Base-by-base conservation (phyloP, 2,329 filamentous ascomycete genomes). In the Pestalotiopsis fici region DNA sequence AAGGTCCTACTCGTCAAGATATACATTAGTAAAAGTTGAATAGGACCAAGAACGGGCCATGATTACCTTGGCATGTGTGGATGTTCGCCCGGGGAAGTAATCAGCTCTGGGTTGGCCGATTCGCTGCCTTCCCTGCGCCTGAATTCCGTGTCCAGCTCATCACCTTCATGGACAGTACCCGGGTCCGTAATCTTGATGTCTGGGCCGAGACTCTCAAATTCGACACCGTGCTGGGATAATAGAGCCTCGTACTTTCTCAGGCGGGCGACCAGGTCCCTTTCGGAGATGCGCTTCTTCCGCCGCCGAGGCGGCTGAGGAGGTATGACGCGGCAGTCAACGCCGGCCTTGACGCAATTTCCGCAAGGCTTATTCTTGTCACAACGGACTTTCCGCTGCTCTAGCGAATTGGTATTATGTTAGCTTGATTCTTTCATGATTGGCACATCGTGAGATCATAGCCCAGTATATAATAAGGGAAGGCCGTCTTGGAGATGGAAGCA, bases 321-420 rank as follows among this genome's bases (percentile, higher is more conserved):
- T 70, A 87, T 79, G 7, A 90, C 86, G 47, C 85, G 83, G 75
- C 90, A 94, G 71, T 92, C 86, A 37, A 85, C 85, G 25, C 83
- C 80, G 64, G 87, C 85, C 78, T 87, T 90, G 75, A 88, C 81
- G 74, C 91, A 93, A 78, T 91, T 91, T 73, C 86, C 83, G 75
- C 92, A 94, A 18, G 91, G 91, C 78, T 90, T 90, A 72, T 86
- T 88, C 78, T 91, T 91, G 78, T 93, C 89, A 78, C 92, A 94
- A 68, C 90, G 90, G 55, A 94, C 86, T 77, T 94, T 94, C 69
- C 91, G 88, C 76, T 92, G 91, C 76, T 94, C 43, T 50, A n/a
- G 9, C n/a, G 1, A 21, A 21, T 50, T 4, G 5, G 7, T 18
- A 50, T n/a, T 50, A n/a, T n/a, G 18, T 50, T 25, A 59, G 25